Conservation (phyloP, 2,329 filamentous ascomycete genomes). For the Botrytis squamosa region DNA sequence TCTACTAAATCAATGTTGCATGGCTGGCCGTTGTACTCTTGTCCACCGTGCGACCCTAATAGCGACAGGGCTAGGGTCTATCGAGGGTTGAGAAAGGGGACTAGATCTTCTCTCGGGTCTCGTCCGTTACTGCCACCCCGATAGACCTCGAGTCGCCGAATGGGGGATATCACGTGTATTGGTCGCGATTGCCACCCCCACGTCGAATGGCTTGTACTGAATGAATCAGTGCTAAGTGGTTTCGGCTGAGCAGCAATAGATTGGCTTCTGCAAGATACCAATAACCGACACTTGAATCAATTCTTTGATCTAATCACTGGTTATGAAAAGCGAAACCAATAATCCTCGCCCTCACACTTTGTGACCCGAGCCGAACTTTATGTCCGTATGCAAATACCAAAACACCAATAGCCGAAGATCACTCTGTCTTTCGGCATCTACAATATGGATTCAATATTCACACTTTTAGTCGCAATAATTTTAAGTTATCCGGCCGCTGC, state of each 20-base stretch:
- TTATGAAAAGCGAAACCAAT: background rate
- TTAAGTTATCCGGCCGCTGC: background rate
- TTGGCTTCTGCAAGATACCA: slow-evolving; percentile 5
- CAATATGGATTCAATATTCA: background rate
- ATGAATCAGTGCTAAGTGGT: background rate
- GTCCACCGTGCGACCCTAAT: background rate
- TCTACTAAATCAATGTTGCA: background rate
- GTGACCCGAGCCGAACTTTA: slow-evolving; percentile 4
- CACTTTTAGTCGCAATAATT: background rate
- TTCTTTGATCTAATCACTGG: background rate
- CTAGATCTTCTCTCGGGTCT: background rate
- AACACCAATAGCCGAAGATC: background rate
- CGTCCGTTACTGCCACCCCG: background rate
- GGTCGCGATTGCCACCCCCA: background rate
- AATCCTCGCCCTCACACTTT: background rate
- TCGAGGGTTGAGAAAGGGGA: background rate
- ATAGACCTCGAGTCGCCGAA: background rate
- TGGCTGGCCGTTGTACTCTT: background rate
- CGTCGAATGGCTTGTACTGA: background rate
- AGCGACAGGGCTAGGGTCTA: background rate
- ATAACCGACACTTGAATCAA: background rate
- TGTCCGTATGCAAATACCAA: background rate
- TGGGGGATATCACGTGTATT: background rate
- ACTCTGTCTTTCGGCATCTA: background rate
- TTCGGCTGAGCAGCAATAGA: background rate